These are phyloP conservation scores for Chaetomium olivaceum DNA, from an alignment of 2,329 filamentous ascomycete genomes.

Conservation along the genomic window DNA sequence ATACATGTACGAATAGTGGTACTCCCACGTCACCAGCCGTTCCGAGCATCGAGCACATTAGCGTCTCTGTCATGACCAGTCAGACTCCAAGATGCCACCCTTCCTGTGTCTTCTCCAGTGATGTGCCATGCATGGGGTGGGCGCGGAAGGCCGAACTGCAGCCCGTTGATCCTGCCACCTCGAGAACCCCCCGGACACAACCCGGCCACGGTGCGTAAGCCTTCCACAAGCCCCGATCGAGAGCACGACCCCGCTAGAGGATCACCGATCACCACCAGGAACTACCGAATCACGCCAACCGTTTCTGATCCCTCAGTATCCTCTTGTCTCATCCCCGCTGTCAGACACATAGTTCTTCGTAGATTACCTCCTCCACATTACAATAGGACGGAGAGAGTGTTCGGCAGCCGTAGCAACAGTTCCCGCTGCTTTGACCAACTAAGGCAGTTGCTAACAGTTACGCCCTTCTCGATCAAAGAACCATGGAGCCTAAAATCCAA, in stretches of 20 bases:
- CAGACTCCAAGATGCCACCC: conserved; percentile 8
- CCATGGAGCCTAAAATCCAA: not conserved
- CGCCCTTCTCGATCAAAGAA: not conserved
- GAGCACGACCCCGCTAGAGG: not conserved
- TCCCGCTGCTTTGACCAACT: not conserved
- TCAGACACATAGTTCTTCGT: not conserved
- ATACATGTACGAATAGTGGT: too few relatives aligned
- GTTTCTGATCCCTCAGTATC: not conserved
- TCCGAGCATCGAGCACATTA: conserved; percentile 16
- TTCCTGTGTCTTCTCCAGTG: not conserved
- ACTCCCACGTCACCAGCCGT: not conserved
- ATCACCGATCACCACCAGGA: not conserved
- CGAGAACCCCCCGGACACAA: not conserved
- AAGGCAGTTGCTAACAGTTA: not conserved
- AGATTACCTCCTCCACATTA: not conserved
- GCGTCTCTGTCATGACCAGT: conserved; percentile 17
- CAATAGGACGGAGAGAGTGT: not conserved
- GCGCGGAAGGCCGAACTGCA: conserved; percentile 1
- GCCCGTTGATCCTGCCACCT: not conserved
- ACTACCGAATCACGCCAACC: not conserved
- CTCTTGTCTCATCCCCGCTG: not conserved
- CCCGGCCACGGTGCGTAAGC: not conserved
- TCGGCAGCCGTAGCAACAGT: not conserved
- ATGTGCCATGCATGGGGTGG: not conserved
- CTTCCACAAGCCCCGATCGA: not conserved